Evolutionary conservation across 179 eudicot species (phyloP).

Genomic region (Actinidia chinensis): DNA sequence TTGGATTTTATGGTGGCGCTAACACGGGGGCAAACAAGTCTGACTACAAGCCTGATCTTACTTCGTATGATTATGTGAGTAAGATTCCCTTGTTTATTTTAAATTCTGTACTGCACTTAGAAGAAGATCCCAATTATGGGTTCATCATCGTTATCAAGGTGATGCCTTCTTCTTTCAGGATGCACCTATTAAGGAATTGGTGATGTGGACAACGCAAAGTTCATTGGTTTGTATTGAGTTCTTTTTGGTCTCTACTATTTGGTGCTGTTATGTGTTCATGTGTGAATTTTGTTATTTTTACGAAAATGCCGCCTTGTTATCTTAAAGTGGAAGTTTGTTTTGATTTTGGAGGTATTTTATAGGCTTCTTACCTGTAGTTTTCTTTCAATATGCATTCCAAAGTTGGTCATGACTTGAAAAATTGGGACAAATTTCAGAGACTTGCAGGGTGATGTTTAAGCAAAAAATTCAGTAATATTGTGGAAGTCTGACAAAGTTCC

Average conservation of each 20-base stretch:
- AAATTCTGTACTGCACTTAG: background rate
- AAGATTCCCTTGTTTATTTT: slow-evolving; percentile 21
- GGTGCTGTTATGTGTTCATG: background rate
- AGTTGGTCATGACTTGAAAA: background rate
- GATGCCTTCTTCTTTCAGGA: slow-evolving; percentile 47
- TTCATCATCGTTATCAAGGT: background rate
- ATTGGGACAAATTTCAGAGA: background rate
- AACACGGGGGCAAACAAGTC: slow-evolving; percentile 68
- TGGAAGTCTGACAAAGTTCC: background rate
- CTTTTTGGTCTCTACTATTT: background rate
- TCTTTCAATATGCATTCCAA: background rate
- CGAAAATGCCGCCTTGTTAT: background rate
- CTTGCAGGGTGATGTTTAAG: background rate
- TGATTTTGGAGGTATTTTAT: background rate
- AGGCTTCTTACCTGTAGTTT: slow-evolving; percentile 12
- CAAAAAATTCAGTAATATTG: background rate
- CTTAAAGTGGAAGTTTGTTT: background rate
- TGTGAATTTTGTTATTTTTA: slow-evolving; percentile 3
- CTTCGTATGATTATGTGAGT: slow-evolving; percentile 97
- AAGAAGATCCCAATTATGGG: background rate
- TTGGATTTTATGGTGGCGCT: slow-evolving; percentile 93
- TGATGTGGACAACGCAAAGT: slow-evolving; percentile 86
- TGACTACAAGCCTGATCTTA: slow-evolving; percentile 92
- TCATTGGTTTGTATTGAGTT: slow-evolving; percentile 47
- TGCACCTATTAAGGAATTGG: slow-evolving; percentile 94